A percentile compares a stretch with the other conserved stretches of the same genome.
Evolutionary conservation across 306 rosid genomes (phyloP).

Genomic region (Geum urbanum): DNA sequence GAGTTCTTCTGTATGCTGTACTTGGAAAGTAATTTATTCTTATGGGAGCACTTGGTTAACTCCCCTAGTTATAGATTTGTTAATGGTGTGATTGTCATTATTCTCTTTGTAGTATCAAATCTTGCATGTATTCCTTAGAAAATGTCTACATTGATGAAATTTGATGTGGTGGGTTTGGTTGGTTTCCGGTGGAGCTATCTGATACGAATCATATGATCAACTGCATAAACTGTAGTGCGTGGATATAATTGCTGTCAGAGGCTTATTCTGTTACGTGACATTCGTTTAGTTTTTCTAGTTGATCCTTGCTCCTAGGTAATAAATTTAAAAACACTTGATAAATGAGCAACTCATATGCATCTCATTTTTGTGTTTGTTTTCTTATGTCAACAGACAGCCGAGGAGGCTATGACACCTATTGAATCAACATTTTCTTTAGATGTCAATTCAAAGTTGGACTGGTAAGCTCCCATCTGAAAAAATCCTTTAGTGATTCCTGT

Average conservation of each 20-base stretch:
- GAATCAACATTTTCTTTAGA: constrained; percentile 92
- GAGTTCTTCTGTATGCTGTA: too few relatives aligned
- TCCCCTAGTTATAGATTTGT: too few relatives aligned
- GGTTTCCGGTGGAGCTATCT: too few relatives aligned
- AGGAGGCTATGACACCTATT: constrained; percentile 96
- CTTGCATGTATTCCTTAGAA: too few relatives aligned
- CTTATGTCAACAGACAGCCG: constrained; percentile 64
- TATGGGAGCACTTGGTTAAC: too few relatives aligned
- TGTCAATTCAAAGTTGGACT: constrained; percentile 88
- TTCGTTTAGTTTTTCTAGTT: background rate
- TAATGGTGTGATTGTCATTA: too few relatives aligned
- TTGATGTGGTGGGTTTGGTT: too few relatives aligned
- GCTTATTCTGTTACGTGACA: background rate
- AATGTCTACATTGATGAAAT: too few relatives aligned
- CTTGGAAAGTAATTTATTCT: too few relatives aligned
- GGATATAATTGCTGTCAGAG: background rate
- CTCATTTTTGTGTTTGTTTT: constrained; percentile 12
- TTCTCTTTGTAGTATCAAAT: too few relatives aligned
- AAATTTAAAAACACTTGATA: background rate
- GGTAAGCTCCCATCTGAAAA: constrained; percentile 44
- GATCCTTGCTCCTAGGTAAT: background rate
- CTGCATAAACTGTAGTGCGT: background rate
- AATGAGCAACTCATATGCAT: constrained; percentile 7
- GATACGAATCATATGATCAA: too few relatives aligned
- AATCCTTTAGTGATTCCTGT: background rate